Conservation (phyloP, 2,329 filamentous ascomycete species). For the Aspergillus pseudonomiae region DNA sequence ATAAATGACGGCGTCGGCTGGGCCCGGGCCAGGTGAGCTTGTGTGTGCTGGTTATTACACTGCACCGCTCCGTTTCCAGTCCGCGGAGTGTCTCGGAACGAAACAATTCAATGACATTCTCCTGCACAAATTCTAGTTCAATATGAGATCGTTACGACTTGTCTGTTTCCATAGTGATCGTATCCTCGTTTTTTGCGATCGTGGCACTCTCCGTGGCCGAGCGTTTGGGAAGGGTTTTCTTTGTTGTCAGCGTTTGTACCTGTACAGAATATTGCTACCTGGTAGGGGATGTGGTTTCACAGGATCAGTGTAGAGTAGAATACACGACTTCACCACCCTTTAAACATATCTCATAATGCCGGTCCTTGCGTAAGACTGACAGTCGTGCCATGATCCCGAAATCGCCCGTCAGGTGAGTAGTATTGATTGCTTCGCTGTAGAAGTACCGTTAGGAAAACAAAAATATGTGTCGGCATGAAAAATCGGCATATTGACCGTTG, state of each 20-base stretch:
- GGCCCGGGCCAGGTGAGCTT: conserved; percentile 36
- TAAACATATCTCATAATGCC: neutral
- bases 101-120: conserved; percentile 30
- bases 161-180: conserved; percentile 27
- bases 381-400: neutral
- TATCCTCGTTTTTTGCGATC: conserved; percentile 24
- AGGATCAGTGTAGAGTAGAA: conserved; percentile 27
- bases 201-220: conserved; percentile 21
- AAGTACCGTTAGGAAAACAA: neutral
- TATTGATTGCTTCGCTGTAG: too few relatives aligned
- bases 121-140: conserved; percentile 39
- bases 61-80: conserved; percentile 18
- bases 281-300: conserved; percentile 17
- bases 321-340: conserved; percentile 19
- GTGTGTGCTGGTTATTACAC: conserved; percentile 20
- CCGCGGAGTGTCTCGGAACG: conserved; percentile 28
- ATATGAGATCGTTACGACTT: conserved; percentile 43
- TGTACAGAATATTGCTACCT: conserved; percentile 32
- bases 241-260: conserved; percentile 28
- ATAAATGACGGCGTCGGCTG: conserved; percentile 40
- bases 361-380: neutral
- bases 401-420: neutral
- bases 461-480: neutral
- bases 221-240: conserved; percentile 21
- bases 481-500: neutral